Evolutionary conservation across 805 yeast genomes (phyloP), one percentile per base, ranked within the genome.

Genomic region (Brettanomyces nanus): DNA sequence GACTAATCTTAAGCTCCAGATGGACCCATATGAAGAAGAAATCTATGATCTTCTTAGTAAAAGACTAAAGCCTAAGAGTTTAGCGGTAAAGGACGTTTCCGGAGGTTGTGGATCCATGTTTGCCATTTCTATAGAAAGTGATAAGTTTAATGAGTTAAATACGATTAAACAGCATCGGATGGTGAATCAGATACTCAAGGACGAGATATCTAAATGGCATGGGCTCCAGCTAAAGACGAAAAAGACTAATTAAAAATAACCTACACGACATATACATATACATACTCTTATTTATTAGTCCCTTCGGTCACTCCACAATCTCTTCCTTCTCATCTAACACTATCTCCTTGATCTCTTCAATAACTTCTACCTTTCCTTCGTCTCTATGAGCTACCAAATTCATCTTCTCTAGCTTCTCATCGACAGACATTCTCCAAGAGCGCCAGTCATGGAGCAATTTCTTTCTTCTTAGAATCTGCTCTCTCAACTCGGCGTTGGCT

Each of bases 31-130:
- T 51, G 95, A 87, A 58, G 56, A 63, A 36, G 68, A 78, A 54
- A 72, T 87, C 19, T 79, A 65, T 51, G 61, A 68, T 19, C 75
- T 75, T 39, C 63, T 87, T 28, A 51, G 66, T 9, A 58, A 65
- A 19, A 69, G 69, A 38, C 72, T 90, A 34, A 47, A 64, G 5
- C 97, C 98, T 2, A 57, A 62, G 22, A 61, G 59, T 26, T 62
- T 89, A 33, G 67, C 69, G 20, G 97, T 90, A 5, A 66, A 69
- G 45, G 97, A 90, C 55, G 77, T 90, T 6, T 80, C 92, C 20
- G 97, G 90, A 15, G 98, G 98, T 1, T 92, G 98, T 62, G 98
- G 98, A 1, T 87, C 97, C 5, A 92, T 92, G 98, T 92, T 86
- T 62, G 86, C 95, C 34, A 90, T 92, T 36, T 64, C 69, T 41